Evolutionary conservation across 2,329 filamentous ascomycete species (phyloP).

Genomic region (Ascochyta clinopodiicola): DNA sequence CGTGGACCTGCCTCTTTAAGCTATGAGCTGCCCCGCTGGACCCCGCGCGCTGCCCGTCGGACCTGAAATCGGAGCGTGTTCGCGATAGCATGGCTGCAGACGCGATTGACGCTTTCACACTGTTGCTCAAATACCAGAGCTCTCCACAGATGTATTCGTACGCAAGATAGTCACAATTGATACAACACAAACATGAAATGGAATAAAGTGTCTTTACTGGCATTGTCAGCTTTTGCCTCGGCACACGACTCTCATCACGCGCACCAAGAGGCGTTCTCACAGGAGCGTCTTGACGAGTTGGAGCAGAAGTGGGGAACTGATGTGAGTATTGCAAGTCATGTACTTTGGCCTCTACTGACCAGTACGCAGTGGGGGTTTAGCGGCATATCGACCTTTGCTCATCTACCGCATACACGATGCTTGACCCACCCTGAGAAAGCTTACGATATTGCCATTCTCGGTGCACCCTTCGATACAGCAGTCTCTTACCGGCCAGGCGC

Average conservation of each 20-base stretch:
- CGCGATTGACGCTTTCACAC: slow-evolving; percentile 14
- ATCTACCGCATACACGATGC: slow-evolving; percentile 57
- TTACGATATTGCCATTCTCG: slow-evolving; percentile 58
- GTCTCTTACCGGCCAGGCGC: slow-evolving; percentile 55
- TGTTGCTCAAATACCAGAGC: slow-evolving; percentile 7
- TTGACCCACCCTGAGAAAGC: slow-evolving; percentile 53
- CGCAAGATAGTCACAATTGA: background rate
- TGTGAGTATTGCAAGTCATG: slow-evolving; percentile 26
- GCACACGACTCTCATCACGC: slow-evolving; percentile 29
- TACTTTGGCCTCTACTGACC: slow-evolving; percentile 10
- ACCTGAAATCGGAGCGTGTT: slow-evolving; percentile 5
- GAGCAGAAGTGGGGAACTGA: slow-evolving; percentile 52
- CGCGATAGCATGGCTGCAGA: slow-evolving; percentile 8
- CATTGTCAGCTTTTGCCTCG: slow-evolving; percentile 8
- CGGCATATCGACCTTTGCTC: slow-evolving; percentile 68
- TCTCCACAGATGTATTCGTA: background rate
- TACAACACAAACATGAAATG: slow-evolving; percentile 4
- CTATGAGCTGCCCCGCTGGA: slow-evolving; percentile 9
- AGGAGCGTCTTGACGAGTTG: slow-evolving; percentile 41
- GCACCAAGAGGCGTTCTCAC: slow-evolving; percentile 38
- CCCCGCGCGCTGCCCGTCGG: slow-evolving; percentile 11
- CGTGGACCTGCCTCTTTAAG: slow-evolving; percentile 16
- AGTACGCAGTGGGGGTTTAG: slow-evolving; percentile 66
- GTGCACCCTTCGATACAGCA: slow-evolving; percentile 59
- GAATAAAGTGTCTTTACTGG: slow-evolving; percentile 8